phyloP scores from a whole-genome alignment of 148 eudicot genomes.

The Arctostaphylos glauca region DNA sequence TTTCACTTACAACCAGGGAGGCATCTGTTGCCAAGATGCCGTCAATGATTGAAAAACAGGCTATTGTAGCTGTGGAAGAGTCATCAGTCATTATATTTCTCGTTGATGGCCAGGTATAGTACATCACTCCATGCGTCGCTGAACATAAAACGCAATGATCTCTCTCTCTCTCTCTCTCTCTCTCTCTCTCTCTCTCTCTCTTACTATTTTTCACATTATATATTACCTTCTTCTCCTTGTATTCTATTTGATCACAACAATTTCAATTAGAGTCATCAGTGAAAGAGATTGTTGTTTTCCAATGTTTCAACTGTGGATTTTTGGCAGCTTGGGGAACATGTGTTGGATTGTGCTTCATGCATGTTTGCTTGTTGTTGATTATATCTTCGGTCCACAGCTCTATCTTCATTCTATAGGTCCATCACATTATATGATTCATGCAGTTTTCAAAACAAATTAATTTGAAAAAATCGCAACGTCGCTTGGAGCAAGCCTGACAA shows the following conservation, averaged over 20 bases:
- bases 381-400: neutral
- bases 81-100: constrained; percentile 84
- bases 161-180: too few species aligned
- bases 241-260: neutral
- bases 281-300: neutral
- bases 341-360: neutral
- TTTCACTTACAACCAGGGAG: constrained; percentile 79
- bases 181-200: too few species aligned
- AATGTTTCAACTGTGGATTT: neutral
- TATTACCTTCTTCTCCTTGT: neutral
- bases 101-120: constrained; percentile 95
- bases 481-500: too few species aligned
- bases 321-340: neutral
- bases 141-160: neutral
- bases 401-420: neutral
- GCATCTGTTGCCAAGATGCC: constrained; percentile 99
- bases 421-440: neutral
- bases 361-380: neutral
- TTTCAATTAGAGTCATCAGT: neutral
- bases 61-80: constrained; percentile 82
- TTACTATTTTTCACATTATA: neutral
- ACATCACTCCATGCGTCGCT: neutral
- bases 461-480: too few species aligned
- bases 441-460: neutral
- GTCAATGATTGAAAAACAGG: constrained; percentile 88